Percentiles rank a stretch among this genome's conserved stretches.
Conservation (phyloP, 1,139 yeast species). For the Yamadazyma mexicana region DNA sequence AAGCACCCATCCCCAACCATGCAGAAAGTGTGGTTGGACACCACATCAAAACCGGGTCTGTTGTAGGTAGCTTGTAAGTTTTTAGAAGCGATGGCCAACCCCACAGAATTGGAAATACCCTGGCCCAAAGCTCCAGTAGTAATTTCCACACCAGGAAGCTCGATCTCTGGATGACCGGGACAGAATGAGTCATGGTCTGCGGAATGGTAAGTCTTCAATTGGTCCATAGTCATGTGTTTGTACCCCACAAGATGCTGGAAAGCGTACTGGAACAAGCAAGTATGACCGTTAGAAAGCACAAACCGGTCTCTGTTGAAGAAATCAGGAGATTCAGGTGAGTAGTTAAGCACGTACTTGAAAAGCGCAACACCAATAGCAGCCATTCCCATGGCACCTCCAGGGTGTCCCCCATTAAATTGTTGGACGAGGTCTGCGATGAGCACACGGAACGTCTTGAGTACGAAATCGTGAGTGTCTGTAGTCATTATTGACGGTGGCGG, state of each 20-base stretch:
- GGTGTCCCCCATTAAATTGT: slow-evolving; percentile 37
- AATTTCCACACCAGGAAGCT: slow-evolving; percentile 34
- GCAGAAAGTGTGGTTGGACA: slow-evolving; percentile 25
- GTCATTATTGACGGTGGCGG: background rate
- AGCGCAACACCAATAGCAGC: slow-evolving; percentile 36
- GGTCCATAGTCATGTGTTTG: slow-evolving; percentile 28
- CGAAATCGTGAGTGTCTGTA: slow-evolving; percentile 11
- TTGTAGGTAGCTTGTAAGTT: slow-evolving; percentile 32
- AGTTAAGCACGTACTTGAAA: slow-evolving; percentile 32
- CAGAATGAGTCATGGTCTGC: slow-evolving; percentile 20
- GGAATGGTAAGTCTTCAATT: slow-evolving; percentile 28
- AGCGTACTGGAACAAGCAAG: slow-evolving; percentile 30
- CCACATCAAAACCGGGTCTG: slow-evolving; percentile 26
- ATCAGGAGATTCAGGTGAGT: slow-evolving; percentile 26
- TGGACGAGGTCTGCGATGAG: slow-evolving; percentile 29
- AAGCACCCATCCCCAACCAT: slow-evolving; percentile 41
- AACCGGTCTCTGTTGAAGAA: slow-evolving; percentile 35
- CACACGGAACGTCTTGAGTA: slow-evolving; percentile 18
- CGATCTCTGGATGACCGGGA: slow-evolving; percentile 41
- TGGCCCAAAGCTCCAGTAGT: slow-evolving; percentile 43
- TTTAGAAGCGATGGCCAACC: slow-evolving; percentile 35
- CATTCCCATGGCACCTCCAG: slow-evolving; percentile 41
- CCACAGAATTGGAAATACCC: slow-evolving; percentile 38
- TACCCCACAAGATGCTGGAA: slow-evolving; percentile 32
- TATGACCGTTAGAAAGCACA: slow-evolving; percentile 36